Percentiles rank a stretch among this genome's conserved stretches.
Evolutionary conservation across 1,284 basidiomycete genomes (phyloP).

Genomic region (Pseudozyma sp.): DNA sequence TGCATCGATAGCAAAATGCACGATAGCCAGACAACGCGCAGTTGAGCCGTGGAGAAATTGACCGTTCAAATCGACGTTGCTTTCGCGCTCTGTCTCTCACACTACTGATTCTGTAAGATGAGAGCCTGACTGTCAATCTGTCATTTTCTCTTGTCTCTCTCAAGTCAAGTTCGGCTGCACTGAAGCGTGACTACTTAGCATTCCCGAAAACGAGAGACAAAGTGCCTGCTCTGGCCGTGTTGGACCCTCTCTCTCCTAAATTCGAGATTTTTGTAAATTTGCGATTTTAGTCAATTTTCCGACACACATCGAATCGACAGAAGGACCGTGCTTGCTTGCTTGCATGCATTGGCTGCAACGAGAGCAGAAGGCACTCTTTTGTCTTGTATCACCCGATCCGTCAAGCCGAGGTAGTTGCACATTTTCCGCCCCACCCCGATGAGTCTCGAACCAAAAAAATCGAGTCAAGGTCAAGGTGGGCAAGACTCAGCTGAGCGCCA

Average conservation of each 20-base stretch:
- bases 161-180: slow-evolving; percentile 1
- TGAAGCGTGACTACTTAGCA: slow-evolving; percentile 9
- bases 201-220: neutral
- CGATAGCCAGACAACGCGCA: too few relatives aligned
- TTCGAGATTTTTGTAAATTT: neutral
- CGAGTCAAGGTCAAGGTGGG: slow-evolving; percentile 27
- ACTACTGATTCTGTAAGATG: neutral
- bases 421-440: slow-evolving; percentile 9
- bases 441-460: neutral
- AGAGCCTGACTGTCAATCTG: too few relatives aligned
- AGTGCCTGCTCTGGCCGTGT: neutral
- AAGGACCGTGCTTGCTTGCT: too few relatives aligned
- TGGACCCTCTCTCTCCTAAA: neutral
- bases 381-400: slow-evolving; percentile 9
- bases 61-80: too few relatives aligned
- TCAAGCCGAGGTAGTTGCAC: neutral
- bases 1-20: too few relatives aligned
- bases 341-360: too few relatives aligned
- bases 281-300: neutral
- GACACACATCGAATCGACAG: too few relatives aligned
- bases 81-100: too few relatives aligned
- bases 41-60: too few relatives aligned
- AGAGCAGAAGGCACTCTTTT: neutral
- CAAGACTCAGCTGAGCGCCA: slow-evolving; percentile 6
- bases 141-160: neutral